A percentile compares a stretch with the other conserved stretches of the same genome.
Conservation (phyloP, 139 green algal genomes). For the Chlorella sp. region DNA sequence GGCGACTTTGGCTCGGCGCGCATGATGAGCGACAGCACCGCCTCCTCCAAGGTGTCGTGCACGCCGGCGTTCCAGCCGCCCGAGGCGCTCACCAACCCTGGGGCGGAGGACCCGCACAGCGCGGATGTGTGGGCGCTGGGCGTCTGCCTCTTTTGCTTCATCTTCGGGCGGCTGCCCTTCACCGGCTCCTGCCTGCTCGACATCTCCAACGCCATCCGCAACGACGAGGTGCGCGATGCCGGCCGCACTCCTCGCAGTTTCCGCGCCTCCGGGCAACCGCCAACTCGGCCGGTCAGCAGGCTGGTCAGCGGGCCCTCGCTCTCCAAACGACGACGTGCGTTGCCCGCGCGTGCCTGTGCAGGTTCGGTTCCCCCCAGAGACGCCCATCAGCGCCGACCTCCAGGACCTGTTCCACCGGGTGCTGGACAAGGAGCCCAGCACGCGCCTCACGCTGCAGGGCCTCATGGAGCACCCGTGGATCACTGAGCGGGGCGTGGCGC, state of each 20-base stretch:
- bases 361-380: constrained; percentile 19
- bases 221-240: constrained; percentile 8
- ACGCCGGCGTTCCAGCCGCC: constrained; percentile 30
- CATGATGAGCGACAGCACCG: constrained; percentile 7
- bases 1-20: constrained; percentile 77
- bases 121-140: constrained; percentile 81
- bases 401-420: constrained; percentile 61
- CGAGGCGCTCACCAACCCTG: not conserved
- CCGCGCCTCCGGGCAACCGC: no score
- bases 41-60: constrained; percentile 17
- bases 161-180: constrained; percentile 66
- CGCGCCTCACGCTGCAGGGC: constrained; percentile 58
- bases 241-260: no score
- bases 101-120: constrained; percentile 22
- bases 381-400: constrained; percentile 18
- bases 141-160: constrained; percentile 74
- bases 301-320: no score
- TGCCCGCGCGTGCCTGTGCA: not conserved
- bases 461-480: constrained; percentile 18
- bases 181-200: constrained; percentile 39
- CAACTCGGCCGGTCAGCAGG: no score
- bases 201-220: constrained; percentile 38
- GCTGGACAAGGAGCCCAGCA: constrained; percentile 70
- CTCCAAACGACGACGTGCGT: no score
- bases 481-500: not conserved